A percentile compares a stretch with the other conserved stretches of the same genome.
Evolutionary conservation across 148 eudicot species (phyloP).

Genomic region (Persicaria tinctoria): DNA sequence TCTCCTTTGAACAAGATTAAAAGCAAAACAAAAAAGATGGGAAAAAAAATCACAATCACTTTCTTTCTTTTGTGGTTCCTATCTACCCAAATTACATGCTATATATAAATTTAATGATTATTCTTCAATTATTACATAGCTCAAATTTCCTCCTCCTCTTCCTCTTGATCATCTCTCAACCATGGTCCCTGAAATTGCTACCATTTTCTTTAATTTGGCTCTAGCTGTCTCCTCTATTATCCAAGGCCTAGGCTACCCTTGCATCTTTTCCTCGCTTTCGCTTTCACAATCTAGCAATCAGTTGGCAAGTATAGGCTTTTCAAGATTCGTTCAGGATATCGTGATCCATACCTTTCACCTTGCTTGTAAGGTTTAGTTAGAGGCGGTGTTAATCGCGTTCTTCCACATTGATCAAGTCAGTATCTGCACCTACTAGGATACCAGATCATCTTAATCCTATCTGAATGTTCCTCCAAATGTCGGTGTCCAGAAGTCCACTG

Average conservation of each 20-base stretch:
- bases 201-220: not conserved
- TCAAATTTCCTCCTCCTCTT: constrained; percentile 2
- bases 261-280: constrained; percentile 1
- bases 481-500: constrained; percentile 95
- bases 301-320: constrained; percentile 4
- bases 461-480: constrained; percentile 87
- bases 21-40: not conserved
- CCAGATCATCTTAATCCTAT: constrained; percentile 13
- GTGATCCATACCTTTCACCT: not conserved
- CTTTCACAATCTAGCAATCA: constrained; percentile 2
- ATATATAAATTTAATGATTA: constrained; percentile 4
- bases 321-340: not conserved
- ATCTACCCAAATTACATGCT: constrained; percentile 6
- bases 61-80: constrained; percentile 6
- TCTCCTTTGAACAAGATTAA: not conserved
- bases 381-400: not conserved
- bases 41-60: not conserved
- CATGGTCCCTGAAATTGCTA: constrained; percentile 3
- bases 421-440: not conserved
- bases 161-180: not conserved
- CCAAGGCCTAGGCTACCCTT: not conserved
- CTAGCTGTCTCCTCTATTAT: not conserved
- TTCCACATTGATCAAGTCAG: not conserved
- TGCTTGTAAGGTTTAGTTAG: not conserved
- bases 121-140: constrained; percentile 6